Conservation (phyloP, 345 rosid species). For the Populus pruinosa region DNA sequence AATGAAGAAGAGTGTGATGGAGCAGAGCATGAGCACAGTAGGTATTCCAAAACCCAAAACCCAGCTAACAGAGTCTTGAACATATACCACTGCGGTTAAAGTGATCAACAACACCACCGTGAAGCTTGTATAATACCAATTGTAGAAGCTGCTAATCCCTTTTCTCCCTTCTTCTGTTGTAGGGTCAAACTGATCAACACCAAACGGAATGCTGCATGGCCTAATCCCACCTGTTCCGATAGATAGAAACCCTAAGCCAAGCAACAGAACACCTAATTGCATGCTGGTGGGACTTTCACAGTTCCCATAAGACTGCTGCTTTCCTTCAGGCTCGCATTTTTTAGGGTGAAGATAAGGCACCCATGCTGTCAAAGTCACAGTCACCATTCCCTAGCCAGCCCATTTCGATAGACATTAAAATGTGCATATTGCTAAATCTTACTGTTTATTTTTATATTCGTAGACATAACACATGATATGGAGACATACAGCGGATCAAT, state of each 20-base stretch:
- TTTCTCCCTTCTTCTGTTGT: constrained; percentile 61
- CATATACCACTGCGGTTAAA: constrained; percentile 55
- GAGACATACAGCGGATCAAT: too few species aligned
- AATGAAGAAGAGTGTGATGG: constrained; percentile 48
- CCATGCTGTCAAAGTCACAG: constrained; percentile 65
- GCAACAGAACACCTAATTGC: constrained; percentile 46
- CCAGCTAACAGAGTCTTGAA: constrained; percentile 82
- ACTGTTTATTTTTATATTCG: too few species aligned
- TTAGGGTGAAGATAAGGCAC: constrained; percentile 67
- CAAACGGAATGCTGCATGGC: constrained; percentile 77
- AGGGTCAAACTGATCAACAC: constrained; percentile 74
- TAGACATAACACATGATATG: too few species aligned
- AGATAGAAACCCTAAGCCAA: constrained; percentile 46
- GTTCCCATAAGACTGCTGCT: constrained; percentile 2
- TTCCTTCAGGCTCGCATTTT: constrained; percentile 26
- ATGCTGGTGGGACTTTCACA: constrained; percentile 32
- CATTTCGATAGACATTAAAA: too few species aligned
- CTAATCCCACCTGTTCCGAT: constrained; percentile 74
- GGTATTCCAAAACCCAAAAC: constrained; percentile 72
- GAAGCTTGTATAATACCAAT: constrained; percentile 67
- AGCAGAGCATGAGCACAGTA: constrained; percentile 44
- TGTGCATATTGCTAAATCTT: too few species aligned
- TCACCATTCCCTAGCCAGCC: constrained; percentile 61
- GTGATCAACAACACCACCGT: constrained; percentile 53
- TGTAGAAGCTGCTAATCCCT: constrained; percentile 66